Conservation (phyloP, 208 protist genomes). For the Lotmaria passim region DNA sequence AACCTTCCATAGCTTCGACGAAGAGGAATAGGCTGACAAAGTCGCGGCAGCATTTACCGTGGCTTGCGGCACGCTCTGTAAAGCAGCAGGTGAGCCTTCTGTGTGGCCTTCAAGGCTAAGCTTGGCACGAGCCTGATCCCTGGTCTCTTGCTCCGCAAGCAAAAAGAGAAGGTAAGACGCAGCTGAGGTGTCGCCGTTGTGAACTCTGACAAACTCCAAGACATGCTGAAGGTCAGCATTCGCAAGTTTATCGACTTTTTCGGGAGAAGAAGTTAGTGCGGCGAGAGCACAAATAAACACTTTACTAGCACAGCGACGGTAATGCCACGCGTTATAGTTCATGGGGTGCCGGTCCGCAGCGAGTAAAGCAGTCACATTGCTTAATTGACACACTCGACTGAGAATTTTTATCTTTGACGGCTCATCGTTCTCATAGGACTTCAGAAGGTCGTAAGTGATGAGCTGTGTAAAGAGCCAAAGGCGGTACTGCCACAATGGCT, state of each 20-base stretch:
- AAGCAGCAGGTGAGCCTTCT: not conserved
- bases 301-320: slow-evolving; percentile 36
- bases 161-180: slow-evolving; percentile 68
- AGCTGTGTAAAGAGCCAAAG: slow-evolving; percentile 45
- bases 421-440: too few species aligned
- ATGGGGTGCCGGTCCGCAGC: slow-evolving; percentile 68
- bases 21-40: not conserved
- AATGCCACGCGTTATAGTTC: slow-evolving; percentile 90
- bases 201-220: slow-evolving; percentile 48
- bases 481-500: slow-evolving; percentile 64
- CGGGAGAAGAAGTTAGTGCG: not conserved
- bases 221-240: slow-evolving; percentile 30
- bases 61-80: not conserved
- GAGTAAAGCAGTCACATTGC: slow-evolving; percentile 38
- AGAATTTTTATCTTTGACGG: not conserved
- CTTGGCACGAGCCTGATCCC: not conserved
- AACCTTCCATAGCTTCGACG: slow-evolving; percentile 5
- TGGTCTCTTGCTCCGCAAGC: slow-evolving; percentile 21
- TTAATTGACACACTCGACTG: slow-evolving; percentile 5
- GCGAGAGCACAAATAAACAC: not conserved
- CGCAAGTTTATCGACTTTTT: not conserved
- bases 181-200: slow-evolving; percentile 71
- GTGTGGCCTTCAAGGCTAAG: not conserved
- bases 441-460: not conserved
- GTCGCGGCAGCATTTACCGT: not conserved